Evolutionary conservation across 352 stramenopile genomes (phyloP), one percentile per base, ranked within the genome.

Genomic region (Thraustochytrium sp.): DNA sequence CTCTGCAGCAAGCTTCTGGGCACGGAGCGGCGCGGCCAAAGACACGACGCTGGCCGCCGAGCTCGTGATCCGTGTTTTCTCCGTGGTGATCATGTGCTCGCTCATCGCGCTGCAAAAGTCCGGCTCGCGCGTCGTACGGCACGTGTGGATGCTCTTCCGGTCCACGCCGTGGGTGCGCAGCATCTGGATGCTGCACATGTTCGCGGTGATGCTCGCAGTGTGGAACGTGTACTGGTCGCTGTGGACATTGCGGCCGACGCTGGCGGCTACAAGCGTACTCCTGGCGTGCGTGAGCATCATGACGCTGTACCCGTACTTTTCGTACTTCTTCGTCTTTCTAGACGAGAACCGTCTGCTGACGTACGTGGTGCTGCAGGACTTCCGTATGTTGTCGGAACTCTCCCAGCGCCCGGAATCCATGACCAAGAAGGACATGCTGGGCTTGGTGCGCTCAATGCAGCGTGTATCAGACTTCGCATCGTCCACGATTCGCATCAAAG

Each of bases 251-350:
- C 42, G 68, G 37, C 68, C 68, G 16, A 51, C 21, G 23, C 44
- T 72, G 0, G 34, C 44, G 0, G 16, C 63, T 2, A 26, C 34
- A 0, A 61, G 26, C n/a, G 9, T 80, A 0, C 18, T 80, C 21
- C 34, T 80, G 31, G 48, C 68, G 5, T 80, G 44, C 16, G 34
- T 80, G 31, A 46, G 42, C 51, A 61, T 80, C 1, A 46, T 80
- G 44, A 80, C 68, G 3, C 68, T 80, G 11, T 80, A 80, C 38
- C 68, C 68, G 44, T 80, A 80, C 68, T 80, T 80, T 64, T 80
- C 68, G 16, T 63, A 72, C 49, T 80, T 80, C n/a, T 80, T 80
- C 34, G 68, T 80, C 44, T 80, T 80, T 2, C 46, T 80, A 9
- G 68, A 80, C 4, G 68, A 80, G 51, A 31, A 80, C 68, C 31